Conservation (phyloP, 148 eudicot genomes). For the Diospyros lotus region DNA sequence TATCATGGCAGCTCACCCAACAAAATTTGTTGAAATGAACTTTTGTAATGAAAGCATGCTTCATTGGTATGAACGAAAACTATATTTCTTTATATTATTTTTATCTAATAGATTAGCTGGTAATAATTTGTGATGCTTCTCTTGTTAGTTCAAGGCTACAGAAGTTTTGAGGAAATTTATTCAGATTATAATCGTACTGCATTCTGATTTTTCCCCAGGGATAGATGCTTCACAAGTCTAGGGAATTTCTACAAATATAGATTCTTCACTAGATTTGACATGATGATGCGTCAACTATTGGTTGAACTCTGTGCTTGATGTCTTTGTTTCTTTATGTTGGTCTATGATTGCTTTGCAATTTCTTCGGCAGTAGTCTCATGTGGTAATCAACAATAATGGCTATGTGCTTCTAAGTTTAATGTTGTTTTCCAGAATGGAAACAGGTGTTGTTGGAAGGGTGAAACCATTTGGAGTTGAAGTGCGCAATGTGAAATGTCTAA, state of each 20-base stretch:
- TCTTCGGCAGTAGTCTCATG: not conserved
- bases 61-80: not conserved
- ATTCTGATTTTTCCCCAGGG: not conserved
- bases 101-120: not conserved
- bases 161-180: no score
- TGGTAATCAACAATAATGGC: not conserved
- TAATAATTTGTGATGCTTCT: not conserved
- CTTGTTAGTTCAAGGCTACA: not conserved
- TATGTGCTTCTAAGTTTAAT: not conserved
- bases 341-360: not conserved
- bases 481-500: slow-evolving; percentile 94
- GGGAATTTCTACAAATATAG: not conserved
- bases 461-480: slow-evolving; percentile 93
- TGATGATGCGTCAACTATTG: not conserved
- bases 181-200: no score
- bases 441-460: slow-evolving; percentile 77
- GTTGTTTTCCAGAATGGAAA: slow-evolving; percentile 65
- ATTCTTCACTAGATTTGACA: not conserved
- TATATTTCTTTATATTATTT: not conserved
- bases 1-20: no score
- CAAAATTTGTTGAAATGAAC: no score
- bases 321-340: not conserved
- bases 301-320: slow-evolving; percentile 3
- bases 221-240: not conserved
- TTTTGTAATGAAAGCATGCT: no score